phyloP scores from a whole-genome alignment of 2,329 filamentous ascomycete species.

The Pseudocercospora macadamiae region DNA sequence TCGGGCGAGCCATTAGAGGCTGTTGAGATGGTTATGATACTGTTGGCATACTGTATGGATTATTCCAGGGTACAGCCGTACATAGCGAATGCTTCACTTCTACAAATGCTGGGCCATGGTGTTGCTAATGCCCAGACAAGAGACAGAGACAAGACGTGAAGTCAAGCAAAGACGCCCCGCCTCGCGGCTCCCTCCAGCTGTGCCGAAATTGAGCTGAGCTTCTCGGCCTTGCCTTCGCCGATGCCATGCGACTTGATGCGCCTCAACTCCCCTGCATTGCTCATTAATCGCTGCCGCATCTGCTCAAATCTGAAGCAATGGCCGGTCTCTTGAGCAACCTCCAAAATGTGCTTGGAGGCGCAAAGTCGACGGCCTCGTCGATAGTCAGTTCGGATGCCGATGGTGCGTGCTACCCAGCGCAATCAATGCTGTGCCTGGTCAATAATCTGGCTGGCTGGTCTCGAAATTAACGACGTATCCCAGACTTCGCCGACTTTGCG shows the following conservation, averaged over 20 bases:
- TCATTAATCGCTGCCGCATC: background rate
- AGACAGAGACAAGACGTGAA: too few relatives aligned
- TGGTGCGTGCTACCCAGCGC: slow-evolving; percentile 18
- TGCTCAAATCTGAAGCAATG: slow-evolving; percentile 38
- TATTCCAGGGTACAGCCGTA: background rate
- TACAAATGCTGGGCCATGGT: too few relatives aligned
- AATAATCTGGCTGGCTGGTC: too few relatives aligned
- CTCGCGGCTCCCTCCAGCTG: too few relatives aligned
- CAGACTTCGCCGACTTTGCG: slow-evolving; percentile 95
- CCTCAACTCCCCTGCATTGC: background rate
- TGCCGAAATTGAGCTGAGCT: background rate
- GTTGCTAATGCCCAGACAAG: too few relatives aligned
- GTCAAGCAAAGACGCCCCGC: too few relatives aligned
- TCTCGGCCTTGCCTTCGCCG: background rate
- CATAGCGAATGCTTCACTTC: too few relatives aligned
- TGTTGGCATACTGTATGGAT: background rate
- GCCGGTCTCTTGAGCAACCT: slow-evolving; percentile 66
- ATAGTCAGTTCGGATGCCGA: slow-evolving; percentile 39
- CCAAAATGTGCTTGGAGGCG: slow-evolving; percentile 70
- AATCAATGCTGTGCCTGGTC: too few relatives aligned
- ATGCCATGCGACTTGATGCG: too few relatives aligned
- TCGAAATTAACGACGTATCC: slow-evolving; percentile 17
- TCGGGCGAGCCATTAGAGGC: background rate
- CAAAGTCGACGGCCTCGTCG: slow-evolving; percentile 59
- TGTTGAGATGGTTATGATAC: background rate